These are phyloP conservation scores for Backusella tuberculispora DNA, from an alignment of 192 early-diverging fungal genomes.

Conservation along the genomic window DNA sequence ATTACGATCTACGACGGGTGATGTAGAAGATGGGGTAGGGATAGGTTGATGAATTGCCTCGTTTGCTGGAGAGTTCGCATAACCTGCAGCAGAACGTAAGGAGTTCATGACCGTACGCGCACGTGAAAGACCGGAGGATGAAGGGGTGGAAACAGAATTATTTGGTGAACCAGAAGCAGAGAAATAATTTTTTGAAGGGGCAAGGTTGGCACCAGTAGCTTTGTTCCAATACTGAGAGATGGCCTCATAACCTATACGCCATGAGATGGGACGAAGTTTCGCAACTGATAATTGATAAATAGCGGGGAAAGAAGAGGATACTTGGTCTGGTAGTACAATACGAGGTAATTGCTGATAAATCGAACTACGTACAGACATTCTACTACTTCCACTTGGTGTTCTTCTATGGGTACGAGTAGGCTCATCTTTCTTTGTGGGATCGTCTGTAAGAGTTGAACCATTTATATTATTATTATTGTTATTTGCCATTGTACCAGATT, in stretches of 20 bases:
- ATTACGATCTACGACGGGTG: background rate
- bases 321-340: background rate
- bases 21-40: background rate
- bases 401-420: background rate
- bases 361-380: slow-evolving; percentile 15
- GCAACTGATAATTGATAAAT: slow-evolving; percentile 31
- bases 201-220: slow-evolving; percentile 13
- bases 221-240: slow-evolving; percentile 43
- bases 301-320: slow-evolving; percentile 23
- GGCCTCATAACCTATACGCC: slow-evolving; percentile 36
- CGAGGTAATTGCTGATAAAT: background rate
- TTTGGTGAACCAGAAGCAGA: background rate
- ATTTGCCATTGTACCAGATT: background rate
- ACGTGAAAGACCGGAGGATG: slow-evolving; percentile 24
- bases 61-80: background rate
- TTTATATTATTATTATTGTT: background rate
- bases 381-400: slow-evolving; percentile 10
- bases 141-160: background rate
- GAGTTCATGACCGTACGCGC: slow-evolving; percentile 41
- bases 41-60: background rate
- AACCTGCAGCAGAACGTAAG: slow-evolving; percentile 23
- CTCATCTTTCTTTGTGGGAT: background rate
- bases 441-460: background rate
- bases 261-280: slow-evolving; percentile 21
- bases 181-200: slow-evolving; percentile 31